Conservation (phyloP, 768 basidiomycete species). For the Cystobasidium ongulense region DNA sequence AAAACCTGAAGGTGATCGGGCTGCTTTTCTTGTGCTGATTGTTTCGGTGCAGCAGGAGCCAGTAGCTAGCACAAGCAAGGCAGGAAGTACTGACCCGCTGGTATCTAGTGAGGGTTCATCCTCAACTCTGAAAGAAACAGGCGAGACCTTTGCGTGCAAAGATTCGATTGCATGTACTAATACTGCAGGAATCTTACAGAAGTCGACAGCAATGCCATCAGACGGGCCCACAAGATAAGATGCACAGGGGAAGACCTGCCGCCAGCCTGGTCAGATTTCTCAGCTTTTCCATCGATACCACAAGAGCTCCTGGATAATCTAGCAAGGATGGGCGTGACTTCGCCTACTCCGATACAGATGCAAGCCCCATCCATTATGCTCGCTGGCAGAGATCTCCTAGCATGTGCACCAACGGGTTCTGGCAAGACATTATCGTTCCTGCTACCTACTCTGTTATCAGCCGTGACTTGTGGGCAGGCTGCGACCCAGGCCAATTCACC, state of each 20-base stretch:
- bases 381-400: slow-evolving; percentile 73
- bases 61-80: neutral
- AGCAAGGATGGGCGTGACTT: slow-evolving; percentile 54
- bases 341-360: slow-evolving; percentile 73
- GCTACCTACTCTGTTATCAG: slow-evolving; percentile 62
- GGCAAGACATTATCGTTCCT: slow-evolving; percentile 94
- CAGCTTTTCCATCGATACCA: slow-evolving; percentile 42
- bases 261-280: slow-evolving; percentile 54
- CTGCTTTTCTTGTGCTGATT: neutral
- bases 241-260: slow-evolving; percentile 68
- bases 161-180: neutral
- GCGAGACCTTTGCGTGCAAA: neutral
- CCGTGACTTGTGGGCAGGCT: slow-evolving; percentile 51
- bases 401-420: slow-evolving; percentile 93
- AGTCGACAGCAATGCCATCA: neutral
- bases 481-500: slow-evolving; percentile 36
- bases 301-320: slow-evolving; percentile 56
- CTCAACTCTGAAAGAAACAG: neutral
- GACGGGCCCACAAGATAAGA: slow-evolving; percentile 47
- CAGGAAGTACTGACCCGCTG: neutral
- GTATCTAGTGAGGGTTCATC: neutral
- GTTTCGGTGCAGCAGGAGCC: neutral
- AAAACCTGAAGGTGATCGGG: neutral
- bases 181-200: neutral
- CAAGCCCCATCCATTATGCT: slow-evolving; percentile 70